phyloP scores from a whole-genome alignment of 2,329 filamentous ascomycete genomes.

The Sporothrix euskadiensis region DNA sequence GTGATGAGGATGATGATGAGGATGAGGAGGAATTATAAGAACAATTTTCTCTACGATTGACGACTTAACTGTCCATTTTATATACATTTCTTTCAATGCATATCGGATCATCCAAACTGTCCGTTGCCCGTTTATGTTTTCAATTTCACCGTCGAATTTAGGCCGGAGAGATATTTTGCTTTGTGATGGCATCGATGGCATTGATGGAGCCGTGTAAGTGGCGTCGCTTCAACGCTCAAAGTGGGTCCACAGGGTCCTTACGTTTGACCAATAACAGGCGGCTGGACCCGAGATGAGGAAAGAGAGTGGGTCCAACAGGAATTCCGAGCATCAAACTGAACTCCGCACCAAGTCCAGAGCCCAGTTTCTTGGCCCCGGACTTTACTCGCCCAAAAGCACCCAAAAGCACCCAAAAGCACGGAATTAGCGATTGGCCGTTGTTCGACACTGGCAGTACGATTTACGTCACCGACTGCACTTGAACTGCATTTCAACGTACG shows the following conservation, averaged over 20 bases:
- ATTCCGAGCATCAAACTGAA: neutral
- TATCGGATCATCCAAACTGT: neutral
- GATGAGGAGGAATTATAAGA: too few species aligned
- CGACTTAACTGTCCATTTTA: neutral
- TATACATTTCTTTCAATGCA: neutral
- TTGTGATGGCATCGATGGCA: neutral
- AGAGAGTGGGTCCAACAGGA: neutral
- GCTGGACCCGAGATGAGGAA: constrained; percentile 37
- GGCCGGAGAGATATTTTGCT: neutral
- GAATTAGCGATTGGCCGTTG: neutral
- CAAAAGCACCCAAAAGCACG: neutral
- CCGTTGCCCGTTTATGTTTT: neutral
- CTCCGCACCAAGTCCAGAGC: neutral
- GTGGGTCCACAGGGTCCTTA: neutral
- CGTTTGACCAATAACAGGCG: constrained; percentile 12
- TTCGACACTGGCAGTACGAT: neutral
- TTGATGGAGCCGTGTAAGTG: neutral
- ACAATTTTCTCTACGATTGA: neutral
- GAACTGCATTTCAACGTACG: neutral
- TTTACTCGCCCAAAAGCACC: neutral
- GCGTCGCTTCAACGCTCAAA: neutral
- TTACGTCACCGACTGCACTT: neutral
- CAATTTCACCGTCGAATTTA: too few species aligned
- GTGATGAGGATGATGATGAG: too few species aligned
- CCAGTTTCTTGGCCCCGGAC: neutral